Evolutionary conservation across 192 early-diverging fungal species (phyloP).

Genomic region (Entomortierella parvispora): DNA sequence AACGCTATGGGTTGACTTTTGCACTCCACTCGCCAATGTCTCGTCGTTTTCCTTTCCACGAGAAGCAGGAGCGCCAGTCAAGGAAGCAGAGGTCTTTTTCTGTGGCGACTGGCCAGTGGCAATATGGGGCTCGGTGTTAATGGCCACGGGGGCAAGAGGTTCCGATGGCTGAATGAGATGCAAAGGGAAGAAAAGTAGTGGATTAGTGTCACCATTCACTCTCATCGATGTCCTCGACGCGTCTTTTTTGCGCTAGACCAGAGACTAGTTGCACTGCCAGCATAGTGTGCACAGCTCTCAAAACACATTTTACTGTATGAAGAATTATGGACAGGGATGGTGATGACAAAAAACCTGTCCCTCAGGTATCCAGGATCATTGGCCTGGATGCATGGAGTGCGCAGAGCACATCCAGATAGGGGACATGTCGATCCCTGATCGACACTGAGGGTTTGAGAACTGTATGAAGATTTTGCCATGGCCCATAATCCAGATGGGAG

Average conservation of each 20-base stretch:
- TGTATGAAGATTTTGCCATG: slow-evolving; percentile 34
- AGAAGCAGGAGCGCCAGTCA: background rate
- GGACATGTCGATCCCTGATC: slow-evolving; percentile 18
- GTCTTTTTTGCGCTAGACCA: background rate
- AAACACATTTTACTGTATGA: slow-evolving; percentile 25
- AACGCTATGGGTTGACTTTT: background rate
- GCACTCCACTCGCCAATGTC: slow-evolving; percentile 13
- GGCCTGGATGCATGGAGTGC: background rate
- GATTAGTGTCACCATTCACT: background rate
- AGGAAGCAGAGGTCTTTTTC: slow-evolving; percentile 8
- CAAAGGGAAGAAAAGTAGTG: background rate
- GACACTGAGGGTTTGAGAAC: slow-evolving; percentile 10
- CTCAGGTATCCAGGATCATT: slow-evolving; percentile 6
- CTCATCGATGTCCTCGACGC: too few relatives aligned
- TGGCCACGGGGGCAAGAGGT: slow-evolving; percentile 26
- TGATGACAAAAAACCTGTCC: background rate
- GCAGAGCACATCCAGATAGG: slow-evolving; percentile 3
- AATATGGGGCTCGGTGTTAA: slow-evolving; percentile 16
- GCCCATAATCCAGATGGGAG: background rate
- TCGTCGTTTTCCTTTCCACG: slow-evolving; percentile 45
- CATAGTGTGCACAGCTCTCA: background rate
- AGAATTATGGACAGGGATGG: background rate
- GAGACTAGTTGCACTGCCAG: too few relatives aligned
- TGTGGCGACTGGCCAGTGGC: slow-evolving; percentile 6
- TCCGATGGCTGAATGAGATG: slow-evolving; percentile 24